These are phyloP conservation scores for Ballota nigra DNA, from an alignment of 257 asterid genomes.

Conservation along the genomic window DNA sequence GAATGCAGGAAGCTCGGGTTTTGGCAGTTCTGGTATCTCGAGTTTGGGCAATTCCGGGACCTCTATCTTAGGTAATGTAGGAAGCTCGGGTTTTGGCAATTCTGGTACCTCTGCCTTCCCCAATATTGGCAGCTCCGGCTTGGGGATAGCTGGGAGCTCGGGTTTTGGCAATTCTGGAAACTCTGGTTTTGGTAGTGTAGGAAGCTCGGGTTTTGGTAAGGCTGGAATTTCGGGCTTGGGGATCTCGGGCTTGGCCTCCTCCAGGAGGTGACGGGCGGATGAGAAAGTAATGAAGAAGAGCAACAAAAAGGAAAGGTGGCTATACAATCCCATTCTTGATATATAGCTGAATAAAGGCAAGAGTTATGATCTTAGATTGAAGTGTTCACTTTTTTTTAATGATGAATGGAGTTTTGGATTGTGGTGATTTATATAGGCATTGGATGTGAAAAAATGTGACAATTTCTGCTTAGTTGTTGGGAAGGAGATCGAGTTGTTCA, in stretches of 20 bases:
- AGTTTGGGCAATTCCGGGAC: neutral
- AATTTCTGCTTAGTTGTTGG: neutral
- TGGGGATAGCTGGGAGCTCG: constrained; percentile 2
- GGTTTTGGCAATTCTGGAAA: neutral
- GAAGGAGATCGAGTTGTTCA: constrained; percentile 16
- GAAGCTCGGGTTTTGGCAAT: too few relatives aligned
- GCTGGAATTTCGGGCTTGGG: constrained; percentile 20
- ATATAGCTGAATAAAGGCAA: neutral
- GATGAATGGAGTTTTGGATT: neutral
- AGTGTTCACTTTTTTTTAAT: neutral
- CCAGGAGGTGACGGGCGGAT: constrained; percentile 13
- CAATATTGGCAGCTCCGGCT: too few relatives aligned
- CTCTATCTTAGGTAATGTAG: too few relatives aligned
- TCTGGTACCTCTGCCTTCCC: neutral
- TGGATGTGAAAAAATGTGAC: neutral
- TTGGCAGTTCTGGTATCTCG: neutral
- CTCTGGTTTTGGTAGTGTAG: neutral
- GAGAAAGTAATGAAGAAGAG: constrained; percentile 10
- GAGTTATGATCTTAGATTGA: neutral
- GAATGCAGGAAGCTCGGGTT: too few relatives aligned
- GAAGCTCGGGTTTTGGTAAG: constrained; percentile 9
- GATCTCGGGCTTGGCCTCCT: constrained; percentile 21
- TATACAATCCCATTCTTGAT: constrained; percentile 11
- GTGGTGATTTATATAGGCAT: constrained; percentile 11
- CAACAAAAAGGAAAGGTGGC: constrained; percentile 11